Evolutionary conservation across 177 flowering plant genomes (phyloP), one percentile per base, ranked within the genome.

Genomic region (Vitis hybrid): DNA sequence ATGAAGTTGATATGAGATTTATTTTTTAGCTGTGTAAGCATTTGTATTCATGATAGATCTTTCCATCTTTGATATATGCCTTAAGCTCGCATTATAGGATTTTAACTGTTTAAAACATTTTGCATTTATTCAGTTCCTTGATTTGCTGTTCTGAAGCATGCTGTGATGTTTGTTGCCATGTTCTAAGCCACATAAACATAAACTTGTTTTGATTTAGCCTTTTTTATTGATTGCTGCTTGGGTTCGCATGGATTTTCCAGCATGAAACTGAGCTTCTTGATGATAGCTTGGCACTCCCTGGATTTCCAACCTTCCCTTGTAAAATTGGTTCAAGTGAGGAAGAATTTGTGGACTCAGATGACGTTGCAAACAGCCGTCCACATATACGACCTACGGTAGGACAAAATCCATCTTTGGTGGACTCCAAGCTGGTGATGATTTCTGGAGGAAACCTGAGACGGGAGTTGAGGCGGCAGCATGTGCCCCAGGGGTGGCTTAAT

Each of bases 241-340:
- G 21, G n/a, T 66, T 69, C n/a, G 30, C 16, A 40, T 49, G 24
- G 9, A 63, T 71, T 81, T 71, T 40, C 46, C 85, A 91, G 97
- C 74, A 92, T 77, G 99, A 93, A 81, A 78, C 89, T 65, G 95
- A 89, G 78, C 87, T 96, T 52, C 70, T 93, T 56, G 97, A 93
- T 74, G 98, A 96, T 76, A 92, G 93, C 74, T 78, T 88, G 74
- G 92, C 85, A 15, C 76, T 91, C 52, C 87, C 88, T 60, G 91
- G 91, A 71, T 85, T 85, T 66, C 79, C 81, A 16, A 66, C 89
- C 14, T 72, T 79, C 32, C 71, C 92, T 64, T 72, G 76, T 76
- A 93, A 81, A 79, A 81, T 82, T 72, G 94, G 78, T 60, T 89
- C 93, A 46, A 83, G 89, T 70, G 99, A 96, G 72, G 98, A 96